Evolutionary conservation across 2,329 filamentous ascomycete genomes (phyloP), one percentile per base, ranked within the genome.

Genomic region (Corynespora cassiicola): DNA sequence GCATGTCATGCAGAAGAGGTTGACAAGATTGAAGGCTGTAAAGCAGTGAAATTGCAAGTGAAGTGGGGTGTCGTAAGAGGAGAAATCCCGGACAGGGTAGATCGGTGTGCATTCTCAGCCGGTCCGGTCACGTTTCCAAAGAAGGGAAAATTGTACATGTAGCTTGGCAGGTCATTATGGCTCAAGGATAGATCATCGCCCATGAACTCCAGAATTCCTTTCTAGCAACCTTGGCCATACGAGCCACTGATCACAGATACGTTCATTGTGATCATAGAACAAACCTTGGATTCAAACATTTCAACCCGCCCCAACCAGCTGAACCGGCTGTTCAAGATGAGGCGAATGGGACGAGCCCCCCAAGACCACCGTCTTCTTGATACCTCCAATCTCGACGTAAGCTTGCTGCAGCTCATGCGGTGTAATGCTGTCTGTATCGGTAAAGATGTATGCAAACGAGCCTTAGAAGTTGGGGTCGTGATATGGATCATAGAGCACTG

Each of bases 371-470:
- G 20, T 45, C 19, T 36, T 29, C 31, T 33, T 16, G n/a, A 45
- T 33, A 7, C 37, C 37, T 7, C 9, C 32, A 12, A 24, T 19
- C n/a, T 31, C 27, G 25, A 60, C 36, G 15, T 58, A 46, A n/a
- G 35, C 31, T 12, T 63, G 40, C 39, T 65, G 59, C 2, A 56
- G 19, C 3, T 40, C 27, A 5, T 45, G 34, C 6, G 54, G 47
- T n/a, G 66, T 22, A 2, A 52, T 54, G 15, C 34, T 42, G 27
- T 67, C 58, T 16, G 62, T 32, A 15, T 33, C 42, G 6, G 37
- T 41, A 18, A 36, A 31, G 19, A 45, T 33, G 19, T 45, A 45
- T 11, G 21, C 42, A 20, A 36, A 40, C 8, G 14, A 18, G 20
- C 29, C 25, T 17, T 20, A 8, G 19, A 36, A 45, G 17, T 8